These are phyloP conservation scores for Pestalotiopsis sp. DNA, from an alignment of 2,329 filamentous ascomycete genomes.

Conservation along the genomic window DNA sequence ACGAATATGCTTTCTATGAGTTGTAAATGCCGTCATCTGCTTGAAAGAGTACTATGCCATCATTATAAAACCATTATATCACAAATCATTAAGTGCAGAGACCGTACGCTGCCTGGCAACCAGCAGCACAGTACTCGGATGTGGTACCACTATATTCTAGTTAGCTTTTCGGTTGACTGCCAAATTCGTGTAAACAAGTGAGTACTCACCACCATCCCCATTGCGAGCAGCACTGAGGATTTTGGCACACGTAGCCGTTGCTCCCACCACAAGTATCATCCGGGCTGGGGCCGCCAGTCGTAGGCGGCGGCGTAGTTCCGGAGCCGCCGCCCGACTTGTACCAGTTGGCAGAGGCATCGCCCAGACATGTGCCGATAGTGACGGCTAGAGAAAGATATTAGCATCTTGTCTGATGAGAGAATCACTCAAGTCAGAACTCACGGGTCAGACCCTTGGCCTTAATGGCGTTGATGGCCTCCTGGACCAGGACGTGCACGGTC, in stretches of 20 bases:
- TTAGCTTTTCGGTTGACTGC: background rate
- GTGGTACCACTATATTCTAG: constrained; percentile 1
- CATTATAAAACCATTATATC: background rate
- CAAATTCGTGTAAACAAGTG: background rate
- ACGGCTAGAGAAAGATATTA: constrained; percentile 7
- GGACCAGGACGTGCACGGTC: constrained; percentile 35
- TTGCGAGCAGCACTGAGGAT: constrained; percentile 14
- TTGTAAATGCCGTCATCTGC: background rate
- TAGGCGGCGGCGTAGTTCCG: background rate
- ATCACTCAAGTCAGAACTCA: constrained; percentile 7
- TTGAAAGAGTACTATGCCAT: background rate
- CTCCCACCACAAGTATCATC: constrained; percentile 12
- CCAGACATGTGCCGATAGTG: constrained; percentile 19
- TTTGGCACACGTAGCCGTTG: constrained; percentile 9
- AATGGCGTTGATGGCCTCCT: constrained; percentile 31
- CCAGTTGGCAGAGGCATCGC: constrained; percentile 18
- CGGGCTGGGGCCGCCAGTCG: background rate
- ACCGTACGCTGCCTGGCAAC: constrained; percentile 15
- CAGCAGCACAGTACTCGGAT: constrained; percentile 15
- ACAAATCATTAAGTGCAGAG: constrained; percentile 1
- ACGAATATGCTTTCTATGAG: background rate
- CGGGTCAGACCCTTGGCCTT: constrained; percentile 12
- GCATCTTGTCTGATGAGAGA: background rate
- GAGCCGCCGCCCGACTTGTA: constrained; percentile 7
- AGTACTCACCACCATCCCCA: constrained; percentile 8